Evolutionary conservation across 164 flowering plant species (phyloP), one percentile per base, ranked within the genome.

Genomic region (Piper longum): DNA sequence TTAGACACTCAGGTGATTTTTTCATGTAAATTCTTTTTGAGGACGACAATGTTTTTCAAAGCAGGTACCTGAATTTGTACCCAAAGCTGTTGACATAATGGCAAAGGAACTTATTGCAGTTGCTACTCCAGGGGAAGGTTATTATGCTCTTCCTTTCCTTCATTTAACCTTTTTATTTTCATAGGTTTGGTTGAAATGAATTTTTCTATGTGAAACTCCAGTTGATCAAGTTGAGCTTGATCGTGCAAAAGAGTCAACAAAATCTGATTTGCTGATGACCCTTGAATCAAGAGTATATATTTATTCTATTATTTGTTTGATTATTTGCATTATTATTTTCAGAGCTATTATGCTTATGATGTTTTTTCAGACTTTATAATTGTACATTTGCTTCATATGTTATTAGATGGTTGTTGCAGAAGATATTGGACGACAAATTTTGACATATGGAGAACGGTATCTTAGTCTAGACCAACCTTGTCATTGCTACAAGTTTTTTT

Each of bases 371-470:
- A 57, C 36, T 57, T 26, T 26, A 1, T 26, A 26, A 26, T 26
- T 26, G 36, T 26, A 26, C 36, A 26, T 26, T 26, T 57, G 2
- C 18, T 44, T 8, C 19, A 36, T 63, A 26, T 62, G 19, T 66
- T 41, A 77, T 73, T 79, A 92, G 98, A 78, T 80, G 85, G 75
- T 85, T 70, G 89, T 70, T 44, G 71, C 93, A 18, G 96, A 92
- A 79, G 96, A 92, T 68, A 87, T 87, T 11, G 98, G 93, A 39
- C 78, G 88, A 66, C 98, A 92, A 64, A 65, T 92, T 71, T 73
- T 89, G 85, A 87, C 91, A 8, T 89, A 83, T 68, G 88, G 87
- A 43, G 82, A 85, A 69, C 82, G 98, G 98, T 91, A 45, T 48
- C 36, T 26, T 26, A 26, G 36, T 26, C 36, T 26, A 26, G 36